Evolutionary conservation across 78 protist species (phyloP).

Genomic region (Anaeramoeba flamelloides): DNA sequence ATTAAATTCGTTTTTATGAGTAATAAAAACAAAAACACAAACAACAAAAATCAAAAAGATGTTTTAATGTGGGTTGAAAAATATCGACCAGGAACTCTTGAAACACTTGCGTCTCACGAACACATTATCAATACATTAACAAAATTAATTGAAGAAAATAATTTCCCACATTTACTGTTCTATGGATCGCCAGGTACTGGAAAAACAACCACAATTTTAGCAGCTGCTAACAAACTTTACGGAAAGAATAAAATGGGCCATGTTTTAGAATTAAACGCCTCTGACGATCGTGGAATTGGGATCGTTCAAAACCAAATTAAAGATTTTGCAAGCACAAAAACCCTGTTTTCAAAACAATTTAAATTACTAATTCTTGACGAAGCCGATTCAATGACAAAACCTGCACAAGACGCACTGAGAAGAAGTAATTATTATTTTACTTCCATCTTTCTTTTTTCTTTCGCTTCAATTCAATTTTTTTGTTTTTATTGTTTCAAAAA

Average conservation of each 20-base stretch:
- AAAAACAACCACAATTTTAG: slow-evolving; percentile 61
- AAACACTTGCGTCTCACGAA: slow-evolving; percentile 69
- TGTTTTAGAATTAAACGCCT: slow-evolving; percentile 87
- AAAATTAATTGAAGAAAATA: slow-evolving; percentile 21
- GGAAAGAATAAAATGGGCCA: slow-evolving; percentile 39
- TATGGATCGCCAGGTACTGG: slow-evolving; percentile 98
- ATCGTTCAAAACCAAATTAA: slow-evolving; percentile 72
- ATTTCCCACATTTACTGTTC: slow-evolving; percentile 16
- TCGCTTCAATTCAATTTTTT: too few relatives aligned
- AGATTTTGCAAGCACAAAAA: slow-evolving; percentile 47
- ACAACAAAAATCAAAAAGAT: too few relatives aligned
- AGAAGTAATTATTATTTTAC: too few relatives aligned
- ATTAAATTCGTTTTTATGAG: too few relatives aligned
- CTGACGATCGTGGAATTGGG: slow-evolving; percentile 87
- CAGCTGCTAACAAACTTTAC: slow-evolving; percentile 67
- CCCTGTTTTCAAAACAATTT: slow-evolving; percentile 9
- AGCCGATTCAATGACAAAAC: slow-evolving; percentile 75
- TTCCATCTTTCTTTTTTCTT: too few relatives aligned
- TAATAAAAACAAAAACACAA: too few relatives aligned
- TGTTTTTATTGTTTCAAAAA: too few relatives aligned
- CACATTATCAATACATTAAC: slow-evolving; percentile 49
- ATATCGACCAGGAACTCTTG: slow-evolving; percentile 71
- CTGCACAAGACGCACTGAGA: slow-evolving; percentile 78
- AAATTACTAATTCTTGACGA: slow-evolving; percentile 75
- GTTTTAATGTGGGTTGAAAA: slow-evolving; percentile 62